phyloP scores from a whole-genome alignment of 345 rosid genomes.

The Linum lewisii region DNA sequence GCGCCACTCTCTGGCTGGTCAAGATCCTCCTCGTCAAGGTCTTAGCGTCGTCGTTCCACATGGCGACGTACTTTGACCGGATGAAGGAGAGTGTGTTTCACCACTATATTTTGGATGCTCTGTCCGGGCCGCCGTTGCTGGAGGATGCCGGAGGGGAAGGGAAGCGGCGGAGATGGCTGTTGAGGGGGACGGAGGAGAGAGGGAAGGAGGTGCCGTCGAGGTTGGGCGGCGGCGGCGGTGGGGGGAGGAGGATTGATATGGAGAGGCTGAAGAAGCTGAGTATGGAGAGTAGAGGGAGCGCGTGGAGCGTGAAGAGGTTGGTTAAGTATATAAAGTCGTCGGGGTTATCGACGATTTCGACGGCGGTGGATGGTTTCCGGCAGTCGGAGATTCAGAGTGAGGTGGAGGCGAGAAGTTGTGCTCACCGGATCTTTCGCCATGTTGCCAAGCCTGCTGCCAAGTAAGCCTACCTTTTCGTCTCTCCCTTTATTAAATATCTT shows the following conservation, averaged over 20 bases:
- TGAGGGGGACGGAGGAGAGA: background rate
- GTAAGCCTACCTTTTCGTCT: background rate
- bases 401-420: background rate
- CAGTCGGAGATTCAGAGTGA: background rate
- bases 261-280: background rate
- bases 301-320: background rate
- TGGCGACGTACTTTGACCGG: conserved; percentile 48
- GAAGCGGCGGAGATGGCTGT: background rate
- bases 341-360: background rate
- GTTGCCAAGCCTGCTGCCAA: background rate
- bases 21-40: conserved; percentile 44
- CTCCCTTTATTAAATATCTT: no score
- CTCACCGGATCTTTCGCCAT: background rate
- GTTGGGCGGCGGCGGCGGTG: background rate
- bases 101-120: conserved; percentile 38
- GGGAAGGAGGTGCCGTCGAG: background rate
- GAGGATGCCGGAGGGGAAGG: conserved; percentile 9
- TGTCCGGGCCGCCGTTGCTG: conserved; percentile 30
- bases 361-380: background rate
- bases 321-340: background rate
- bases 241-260: background rate
- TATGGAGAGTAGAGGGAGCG: background rate
- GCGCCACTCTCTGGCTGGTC: conserved; percentile 46
- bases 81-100: conserved; percentile 51
- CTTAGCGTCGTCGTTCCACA: conserved; percentile 48